Evolutionary conservation across 805 yeast genomes (phyloP), one percentile per base, ranked within the genome.

Genomic region (Huiozyma naganishii): DNA sequence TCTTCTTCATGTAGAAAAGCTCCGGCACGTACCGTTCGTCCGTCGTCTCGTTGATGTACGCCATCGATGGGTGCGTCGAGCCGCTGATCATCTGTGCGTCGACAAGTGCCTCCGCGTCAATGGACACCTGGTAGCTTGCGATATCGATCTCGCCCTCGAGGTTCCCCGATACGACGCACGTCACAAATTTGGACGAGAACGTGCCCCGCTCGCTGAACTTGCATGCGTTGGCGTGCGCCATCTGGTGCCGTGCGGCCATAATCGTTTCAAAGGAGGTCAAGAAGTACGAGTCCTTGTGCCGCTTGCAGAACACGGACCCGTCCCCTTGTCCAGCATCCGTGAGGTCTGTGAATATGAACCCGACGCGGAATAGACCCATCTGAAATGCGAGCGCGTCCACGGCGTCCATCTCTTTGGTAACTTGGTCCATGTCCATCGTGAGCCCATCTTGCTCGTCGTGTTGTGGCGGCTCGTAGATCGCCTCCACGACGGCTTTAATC

Each of bases 91-190:
- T 74, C 55, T 84, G 95, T 0, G 97, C 95, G 40, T 75, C 73
- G 0, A 86, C 87, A 56, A 92, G 69, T 0, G 87, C 94, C 64
- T 92, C 97, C 0, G 95, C 95, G 45, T 79, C 73, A 30, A 79
- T 78, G 5, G 94, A 81, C 0, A 87, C 95, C 62, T 92, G 99
- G 62, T 89, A 92, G 35, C 94, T 76, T 12, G 83, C 70, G 4
- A 95, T 83, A 56, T 90, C 98, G 56, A 92, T 90, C 48, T 90
- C 95, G 23, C 94, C 92, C 40, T 77, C 65, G 10, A 72, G 58
- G 50, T 95, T 94, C n/a, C 99, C 99, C 1, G 94, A 77, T 3
- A 92, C 72, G 23, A 88, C 90, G 66, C 97, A 89, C 0, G 97
- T 90, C 13, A 89, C 90, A 59, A 87, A 92, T 57, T 87, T 86